Conservation (phyloP, 257 asterid genomes). For the Solanum corneliomulleri region DNA sequence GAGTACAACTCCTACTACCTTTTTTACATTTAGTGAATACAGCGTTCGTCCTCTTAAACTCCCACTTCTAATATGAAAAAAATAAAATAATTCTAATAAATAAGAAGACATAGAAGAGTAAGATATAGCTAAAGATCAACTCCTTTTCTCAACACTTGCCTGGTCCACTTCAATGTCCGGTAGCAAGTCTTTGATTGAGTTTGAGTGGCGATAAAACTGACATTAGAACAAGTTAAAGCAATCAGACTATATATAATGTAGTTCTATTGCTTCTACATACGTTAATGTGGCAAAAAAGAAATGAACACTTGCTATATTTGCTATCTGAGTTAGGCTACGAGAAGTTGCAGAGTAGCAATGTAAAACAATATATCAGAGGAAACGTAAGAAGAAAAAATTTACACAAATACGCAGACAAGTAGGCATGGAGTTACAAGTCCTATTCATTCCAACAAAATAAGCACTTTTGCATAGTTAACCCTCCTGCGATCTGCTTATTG, state of each 20-base stretch:
- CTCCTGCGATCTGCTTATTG: background rate
- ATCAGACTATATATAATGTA: background rate
- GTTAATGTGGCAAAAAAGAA: background rate
- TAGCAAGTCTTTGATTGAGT: conserved; percentile 27
- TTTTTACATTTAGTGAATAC: background rate
- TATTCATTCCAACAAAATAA: background rate
- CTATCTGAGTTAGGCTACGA: background rate
- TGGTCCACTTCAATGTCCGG: conserved; percentile 11
- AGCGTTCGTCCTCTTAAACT: background rate
- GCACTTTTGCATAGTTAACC: background rate
- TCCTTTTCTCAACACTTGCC: conserved; percentile 1
- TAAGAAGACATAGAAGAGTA: background rate
- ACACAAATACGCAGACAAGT: background rate
- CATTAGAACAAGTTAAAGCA: background rate
- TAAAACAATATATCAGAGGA: background rate
- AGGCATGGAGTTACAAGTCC: background rate
- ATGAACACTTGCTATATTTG: background rate
- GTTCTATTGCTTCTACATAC: background rate
- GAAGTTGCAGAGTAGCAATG: background rate
- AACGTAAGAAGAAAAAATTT: background rate
- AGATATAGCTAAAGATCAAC: background rate
- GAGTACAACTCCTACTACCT: background rate
- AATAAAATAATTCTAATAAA: no score
- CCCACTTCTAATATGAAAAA: background rate
- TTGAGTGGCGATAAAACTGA: conserved; percentile 53